Evolutionary conservation across 345 rosid genomes (phyloP), one percentile per base, ranked within the genome.

Genomic region (Eucalyptus microcorys): DNA sequence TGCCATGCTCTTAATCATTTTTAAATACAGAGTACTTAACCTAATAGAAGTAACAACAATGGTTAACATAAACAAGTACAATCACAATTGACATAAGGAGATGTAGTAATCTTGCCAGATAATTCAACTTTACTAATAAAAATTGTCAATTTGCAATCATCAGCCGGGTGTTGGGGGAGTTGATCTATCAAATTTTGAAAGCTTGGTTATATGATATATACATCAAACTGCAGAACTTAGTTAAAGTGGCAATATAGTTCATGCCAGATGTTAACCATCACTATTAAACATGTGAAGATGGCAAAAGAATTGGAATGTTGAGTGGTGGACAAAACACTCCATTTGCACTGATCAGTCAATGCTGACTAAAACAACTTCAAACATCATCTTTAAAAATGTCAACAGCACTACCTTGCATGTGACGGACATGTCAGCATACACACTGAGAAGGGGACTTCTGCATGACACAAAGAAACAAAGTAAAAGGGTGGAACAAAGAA

Each of bases 391-490:
- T 10, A 66, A 88, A 76, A 42, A 19, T 1, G 5, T 45, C 47
- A 61, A 57, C 40, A 55, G n/a, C 8, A 22, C 89, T 92, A 97
- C 99, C 98, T 97, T 97, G 57, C 99, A 96, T 47, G 99, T 94
- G 34, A 95, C 94, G 2, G 99, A 97, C 99, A 97, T 97, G 92
- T 97, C 99, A 4, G 99, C 99, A 90, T 97, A 97, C 84, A 96
- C 99, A 80, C 99, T 96, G 87, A 96, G 94, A 90, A 96, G 98
- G 68, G 94, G 91, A 93, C 99, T 97, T 93, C 99, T 97, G 98
- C 93, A 93, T 6, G 27, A 76, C 83, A 76, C 26, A 24, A 76
- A 76, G 83, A 76, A 76, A 40, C 47, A 5, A 37, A 76, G 47
- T 21, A 21, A 76, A 76, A 10, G 47, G 83, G 30, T 40, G 47